Base-by-base conservation (phyloP, 2,329 filamentous ascomycete genomes). In the Ophiognomonia clavigignenti-juglandacearum region DNA sequence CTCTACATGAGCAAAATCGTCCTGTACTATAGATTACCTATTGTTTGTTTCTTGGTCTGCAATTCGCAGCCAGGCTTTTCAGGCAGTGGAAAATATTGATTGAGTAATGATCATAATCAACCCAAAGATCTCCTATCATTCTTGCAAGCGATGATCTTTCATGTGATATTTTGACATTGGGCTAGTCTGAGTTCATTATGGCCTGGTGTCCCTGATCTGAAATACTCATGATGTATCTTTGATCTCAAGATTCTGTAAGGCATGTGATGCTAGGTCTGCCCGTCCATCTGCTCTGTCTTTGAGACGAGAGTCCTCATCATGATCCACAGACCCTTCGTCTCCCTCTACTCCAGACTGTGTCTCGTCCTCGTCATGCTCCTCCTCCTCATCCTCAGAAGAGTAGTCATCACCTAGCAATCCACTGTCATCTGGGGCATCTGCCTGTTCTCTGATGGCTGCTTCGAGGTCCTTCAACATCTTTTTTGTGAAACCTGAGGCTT, bases 391-490 rank as follows among this genome's bases (percentile, higher is more conserved):
- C 16, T 62, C 59, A n/a, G 63, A 65, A 1, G 64, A 62, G n/a
- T n/a, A n/a, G 0, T 64, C 59, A 5, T 61, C 62, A 4, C 67
- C 67, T 8, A 20, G 65, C 29, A 64, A 64, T 2, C 62, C 63
- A 3, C 63, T 57, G 4, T 65, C 62, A 2, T 67, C 68, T n/a
- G 69, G 62, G 39, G 64, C 52, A 34, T 73, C 70, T 43, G 83
- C 79, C 61, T 90, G 85, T 70, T 87, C 86, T 57, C 85, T 84
- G 69, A 98, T 93, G 55, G 95, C 96, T 9, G 81, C 78, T 61
- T 96, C 93, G 14, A 98, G 71, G 57, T 98, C 93, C 65, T 93
- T 95, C 14, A 89, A 80, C 86, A 96, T 96, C 70, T 96, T 97
- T 72, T 86, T 95, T 18, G 89, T 95, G 65, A 98, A 97, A 0